Conservation (phyloP, 1,139 yeast genomes). For the Ogataea hybrid region DNA sequence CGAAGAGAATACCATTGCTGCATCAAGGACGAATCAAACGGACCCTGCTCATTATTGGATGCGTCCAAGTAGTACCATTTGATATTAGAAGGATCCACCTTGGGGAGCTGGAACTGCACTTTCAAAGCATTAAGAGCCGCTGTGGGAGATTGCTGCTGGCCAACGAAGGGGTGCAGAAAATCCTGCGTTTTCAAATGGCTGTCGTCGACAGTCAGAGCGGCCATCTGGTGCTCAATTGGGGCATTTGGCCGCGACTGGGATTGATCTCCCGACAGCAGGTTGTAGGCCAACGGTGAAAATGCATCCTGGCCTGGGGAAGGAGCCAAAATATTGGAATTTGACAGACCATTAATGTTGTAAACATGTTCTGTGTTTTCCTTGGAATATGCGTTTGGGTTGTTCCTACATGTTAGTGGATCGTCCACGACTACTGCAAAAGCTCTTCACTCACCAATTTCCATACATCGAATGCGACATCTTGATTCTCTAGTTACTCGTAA, state of each 20-base stretch:
- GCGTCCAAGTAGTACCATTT: constrained; percentile 77
- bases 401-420: constrained; percentile 7
- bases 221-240: constrained; percentile 5
- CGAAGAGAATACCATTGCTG: constrained; percentile 72
- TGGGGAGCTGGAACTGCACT: constrained; percentile 8
- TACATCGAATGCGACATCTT: constrained; percentile 9
- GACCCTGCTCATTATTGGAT: constrained; percentile 72
- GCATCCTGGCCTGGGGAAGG: constrained; percentile 13
- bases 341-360: constrained; percentile 53
- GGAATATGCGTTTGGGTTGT: constrained; percentile 1
- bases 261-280: constrained; percentile 9
- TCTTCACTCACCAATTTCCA: constrained; percentile 10
- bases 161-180: background rate
- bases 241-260: background rate
- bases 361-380: constrained; percentile 21
- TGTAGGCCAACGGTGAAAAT: constrained; percentile 15
- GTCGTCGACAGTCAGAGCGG: constrained; percentile 5
- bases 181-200: constrained; percentile 4
- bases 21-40: constrained; percentile 73
- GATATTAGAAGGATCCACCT: constrained; percentile 35
- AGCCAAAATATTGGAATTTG: constrained; percentile 25
- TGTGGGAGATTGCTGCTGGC: constrained; percentile 7
- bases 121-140: constrained; percentile 4
- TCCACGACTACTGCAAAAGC: constrained; percentile 1
- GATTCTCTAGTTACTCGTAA: constrained; percentile 6